Evolutionary conservation across 257 asterid species (phyloP), one percentile per base, ranked within the genome.

Genomic region (Penstemon barbatus): DNA sequence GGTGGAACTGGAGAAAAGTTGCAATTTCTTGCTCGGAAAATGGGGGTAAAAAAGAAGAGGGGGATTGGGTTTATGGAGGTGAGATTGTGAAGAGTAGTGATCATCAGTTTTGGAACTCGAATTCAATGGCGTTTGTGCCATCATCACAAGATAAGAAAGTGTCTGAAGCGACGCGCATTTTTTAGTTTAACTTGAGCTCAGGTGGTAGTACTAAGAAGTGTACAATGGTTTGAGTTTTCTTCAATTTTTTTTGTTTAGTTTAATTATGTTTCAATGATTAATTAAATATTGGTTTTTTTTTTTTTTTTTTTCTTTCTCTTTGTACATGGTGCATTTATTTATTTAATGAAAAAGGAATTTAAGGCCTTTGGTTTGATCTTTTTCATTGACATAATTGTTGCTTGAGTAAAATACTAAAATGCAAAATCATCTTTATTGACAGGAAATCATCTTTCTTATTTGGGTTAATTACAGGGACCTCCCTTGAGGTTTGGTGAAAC

Each of bases 1-100:
- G 95, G 95, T 85, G 89, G 84, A 88, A 88, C 57, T 92, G 98
- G 98, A 78, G 97, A 63, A 87, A 80, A 12, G 93, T 88, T 25
- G 82, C 91, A 1, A 65, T 92, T 76, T 81, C 96, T n/a, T 90
- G 97, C 84, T 81, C 96, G 13, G 95, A 83, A 40, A 86, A 73
- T 0, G 86, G 83, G 0, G 83, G 70, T 38, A 77, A 77, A 59
- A 78, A 71, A 11, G 92, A 81, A 25, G 87, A 80, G 38, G 89
- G 77, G 11, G 78, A 82, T 41, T 86, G 96, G 86, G 94, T 81
- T 7, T 81, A 68, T 63, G 87, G 83, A 7, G 98, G 76, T 56
- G 95, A 85, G 78, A 78, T 72, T 0, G 19, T 82, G 7, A 86
- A 77, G 78, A 83, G 80, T 25, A 78, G 81, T 59, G 87, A 81